Base-by-base conservation (phyloP, 306 rosid genomes). In the Lotus japonicus region DNA sequence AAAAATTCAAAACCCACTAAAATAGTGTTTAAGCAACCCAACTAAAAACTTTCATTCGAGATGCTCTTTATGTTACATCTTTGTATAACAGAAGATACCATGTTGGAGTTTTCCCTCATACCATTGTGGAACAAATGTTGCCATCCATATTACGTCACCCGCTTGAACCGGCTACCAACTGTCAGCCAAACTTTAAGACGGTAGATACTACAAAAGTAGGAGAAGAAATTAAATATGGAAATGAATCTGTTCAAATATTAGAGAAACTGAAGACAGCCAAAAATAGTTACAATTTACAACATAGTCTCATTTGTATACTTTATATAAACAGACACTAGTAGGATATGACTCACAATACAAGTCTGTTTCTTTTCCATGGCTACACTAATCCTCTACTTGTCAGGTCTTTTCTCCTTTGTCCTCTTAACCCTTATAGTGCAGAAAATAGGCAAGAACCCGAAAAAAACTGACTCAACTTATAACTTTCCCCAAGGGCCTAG, bases 401-500 rank as follows among this genome's bases (percentile, higher is more conserved):
- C 19, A 16, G 26, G 7, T 8, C 4, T 51, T 73, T 5, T 43
- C 16, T 53, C 58, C 33, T 65, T 48, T 49, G 6, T 75, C 18
- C 31, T 72, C 54, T 6, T 58, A 33, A 9, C 5, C 17, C 5
- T 71, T 35, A 0, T 36, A 8, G 16, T 48, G 13, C 50, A 17
- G 35, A 58, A 52, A 11, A 11, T 11, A 13, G 9, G 45, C 42
- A 72, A 5, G 12, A 26, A 26, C 1, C 45, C 11, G 13, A 59
- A 49, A 13, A 52, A 62, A 41, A 50, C 7, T 7, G 12, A 2
- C 48, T 58, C 78, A 7, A 9, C 52, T 10, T 16, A 5, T 14
- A 84, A 75, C 2, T 9, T 75, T 10, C 85, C 82, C 0, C 63
- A 43, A 6, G 85, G 84, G 3, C 80, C 85, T 14, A 26, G 68